These are phyloP conservation scores for Trichoderma asperelloides DNA, from an alignment of 495 filamentous ascomycete species.

Conservation along the genomic window DNA sequence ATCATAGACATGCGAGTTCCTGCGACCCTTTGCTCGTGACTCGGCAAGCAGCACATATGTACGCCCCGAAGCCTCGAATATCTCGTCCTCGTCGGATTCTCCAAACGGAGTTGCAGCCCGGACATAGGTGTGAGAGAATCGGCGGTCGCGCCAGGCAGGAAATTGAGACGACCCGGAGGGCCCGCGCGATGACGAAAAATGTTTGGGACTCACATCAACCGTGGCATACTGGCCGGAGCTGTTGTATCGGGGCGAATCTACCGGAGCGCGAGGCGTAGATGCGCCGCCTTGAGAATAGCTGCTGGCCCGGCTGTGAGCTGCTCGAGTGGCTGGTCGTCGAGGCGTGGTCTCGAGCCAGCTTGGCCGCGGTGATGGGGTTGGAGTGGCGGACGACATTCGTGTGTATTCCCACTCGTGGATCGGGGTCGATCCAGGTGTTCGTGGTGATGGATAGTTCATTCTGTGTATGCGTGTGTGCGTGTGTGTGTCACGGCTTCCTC, in stretches of 20 bases:
- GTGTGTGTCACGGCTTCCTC: conserved; percentile 21
- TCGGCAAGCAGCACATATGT: conserved; percentile 37
- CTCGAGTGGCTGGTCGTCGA: conserved; percentile 38
- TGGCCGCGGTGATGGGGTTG: conserved; percentile 39
- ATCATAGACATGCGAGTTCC: conserved; percentile 19
- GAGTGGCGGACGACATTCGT: conserved; percentile 33
- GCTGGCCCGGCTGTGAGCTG: conserved; percentile 9
- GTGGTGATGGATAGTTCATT: conserved; percentile 25
- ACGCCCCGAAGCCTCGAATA: conserved; percentile 41
- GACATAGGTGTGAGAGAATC: conserved; percentile 43
- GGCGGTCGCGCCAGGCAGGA: conserved; percentile 37
- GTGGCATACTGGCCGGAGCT: conserved; percentile 49
- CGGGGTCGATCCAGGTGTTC: conserved; percentile 30
- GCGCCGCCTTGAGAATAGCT: conserved; percentile 9
- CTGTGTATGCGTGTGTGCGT: conserved; percentile 27
- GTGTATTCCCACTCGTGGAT: conserved; percentile 20
- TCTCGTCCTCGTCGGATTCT: conserved; percentile 54
- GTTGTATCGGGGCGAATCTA: conserved; percentile 41
- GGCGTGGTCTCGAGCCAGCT: conserved; percentile 20
- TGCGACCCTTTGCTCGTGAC: conserved; percentile 29
- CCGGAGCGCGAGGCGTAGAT: conserved; percentile 25
- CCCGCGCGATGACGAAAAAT: conserved; percentile 31
- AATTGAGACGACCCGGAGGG: conserved; percentile 37
- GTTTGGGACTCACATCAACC: conserved; percentile 45
- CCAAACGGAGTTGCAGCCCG: conserved; percentile 43